phyloP scores from a whole-genome alignment of 2,329 filamentous ascomycete species.

The Fusarium chlamydosporum region DNA sequence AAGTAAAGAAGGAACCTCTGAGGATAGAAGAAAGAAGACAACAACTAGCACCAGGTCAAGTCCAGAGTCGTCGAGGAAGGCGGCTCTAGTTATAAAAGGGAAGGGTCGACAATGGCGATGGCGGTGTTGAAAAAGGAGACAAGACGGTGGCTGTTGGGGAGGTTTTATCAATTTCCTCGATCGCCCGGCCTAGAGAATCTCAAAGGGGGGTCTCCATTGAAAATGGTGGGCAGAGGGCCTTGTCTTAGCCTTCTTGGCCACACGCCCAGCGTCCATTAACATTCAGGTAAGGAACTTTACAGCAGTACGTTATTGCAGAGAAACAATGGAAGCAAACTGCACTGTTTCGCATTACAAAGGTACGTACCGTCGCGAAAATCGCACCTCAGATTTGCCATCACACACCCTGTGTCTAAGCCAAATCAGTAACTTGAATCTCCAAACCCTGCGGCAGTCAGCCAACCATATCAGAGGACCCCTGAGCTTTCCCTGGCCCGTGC shows the following conservation, averaged over 20 bases:
- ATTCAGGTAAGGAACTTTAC: background rate
- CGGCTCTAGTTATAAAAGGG: constrained; percentile 34
- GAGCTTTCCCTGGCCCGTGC: constrained; percentile 32
- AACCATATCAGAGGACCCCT: constrained; percentile 42
- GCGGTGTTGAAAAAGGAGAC: constrained; percentile 46
- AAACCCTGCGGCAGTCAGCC: constrained; percentile 34
- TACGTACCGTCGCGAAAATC: constrained; percentile 31
- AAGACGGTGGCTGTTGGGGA: constrained; percentile 50
- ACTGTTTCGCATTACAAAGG: constrained; percentile 11
- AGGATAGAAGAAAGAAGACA: constrained; percentile 26
- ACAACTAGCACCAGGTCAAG: constrained; percentile 42
- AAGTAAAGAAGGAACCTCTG: constrained; percentile 20
- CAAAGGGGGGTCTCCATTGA: constrained; percentile 36
- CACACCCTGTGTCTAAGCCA: constrained; percentile 22
- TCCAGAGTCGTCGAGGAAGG: constrained; percentile 43
- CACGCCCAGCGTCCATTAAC: constrained; percentile 24
- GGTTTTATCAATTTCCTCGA: constrained; percentile 53
- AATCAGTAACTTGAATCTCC: constrained; percentile 40
- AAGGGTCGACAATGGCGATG: constrained; percentile 45
- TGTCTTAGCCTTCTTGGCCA: constrained; percentile 19
- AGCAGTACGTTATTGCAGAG: constrained; percentile 26
- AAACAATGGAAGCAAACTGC: constrained; percentile 18
- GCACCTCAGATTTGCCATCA: constrained; percentile 26
- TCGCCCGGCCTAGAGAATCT: constrained; percentile 42
- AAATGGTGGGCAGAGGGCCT: constrained; percentile 39